Conservation (phyloP, 768 basidiomycete genomes). For the Favolaschia claudopus region DNA sequence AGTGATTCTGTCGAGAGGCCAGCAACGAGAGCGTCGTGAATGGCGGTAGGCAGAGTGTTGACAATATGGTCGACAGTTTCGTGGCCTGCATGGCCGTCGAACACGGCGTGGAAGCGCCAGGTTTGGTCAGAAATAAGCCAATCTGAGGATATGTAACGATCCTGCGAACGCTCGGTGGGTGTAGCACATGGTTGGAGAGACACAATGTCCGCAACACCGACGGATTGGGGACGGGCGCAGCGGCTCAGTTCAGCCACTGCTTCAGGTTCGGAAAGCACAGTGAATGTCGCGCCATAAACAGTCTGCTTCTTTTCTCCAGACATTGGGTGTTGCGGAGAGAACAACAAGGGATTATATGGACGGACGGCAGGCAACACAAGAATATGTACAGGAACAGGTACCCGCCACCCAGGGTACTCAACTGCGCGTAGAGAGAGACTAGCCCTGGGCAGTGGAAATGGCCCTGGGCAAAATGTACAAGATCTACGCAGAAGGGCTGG, state of each 20-base stretch:
- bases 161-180: constrained; percentile 50
- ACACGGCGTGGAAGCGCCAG: constrained; percentile 56
- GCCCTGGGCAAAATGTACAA: background rate
- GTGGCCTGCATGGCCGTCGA: constrained; percentile 61
- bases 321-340: too few species aligned
- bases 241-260: constrained; percentile 50
- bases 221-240: constrained; percentile 41
- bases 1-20: constrained; percentile 4
- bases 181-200: constrained; percentile 56
- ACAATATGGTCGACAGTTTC: constrained; percentile 53
- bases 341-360: too few species aligned
- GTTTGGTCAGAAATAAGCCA: constrained; percentile 46
- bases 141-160: constrained; percentile 51
- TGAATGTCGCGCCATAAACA: constrained; percentile 39
- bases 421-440: too few species aligned
- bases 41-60: constrained; percentile 38
- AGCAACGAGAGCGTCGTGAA: constrained; percentile 38
- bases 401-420: too few species aligned
- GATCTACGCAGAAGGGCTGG: constrained; percentile 6
- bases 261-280: constrained; percentile 49
- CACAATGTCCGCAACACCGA: constrained; percentile 46
- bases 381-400: too few species aligned
- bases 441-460: constrained; percentile 37
- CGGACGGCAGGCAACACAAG: too few species aligned
- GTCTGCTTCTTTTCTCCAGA: constrained; percentile 4